phyloP scores from a whole-genome alignment of 2,329 filamentous ascomycete genomes.

The Fusarium ramigenum region DNA sequence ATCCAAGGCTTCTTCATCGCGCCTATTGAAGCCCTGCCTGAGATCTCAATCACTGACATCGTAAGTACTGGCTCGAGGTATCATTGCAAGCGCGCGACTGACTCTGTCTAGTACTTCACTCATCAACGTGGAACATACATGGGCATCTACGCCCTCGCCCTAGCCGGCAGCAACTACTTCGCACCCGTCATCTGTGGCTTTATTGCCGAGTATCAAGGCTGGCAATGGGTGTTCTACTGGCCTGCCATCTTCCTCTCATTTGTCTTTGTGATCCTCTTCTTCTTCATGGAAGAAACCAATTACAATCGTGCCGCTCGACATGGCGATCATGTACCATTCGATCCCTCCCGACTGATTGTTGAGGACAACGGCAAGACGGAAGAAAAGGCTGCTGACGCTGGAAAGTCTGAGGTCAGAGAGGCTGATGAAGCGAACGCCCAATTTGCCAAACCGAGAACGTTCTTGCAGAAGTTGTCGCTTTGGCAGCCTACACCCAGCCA shows the following conservation, averaged over 20 bases:
- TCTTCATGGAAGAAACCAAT: conserved; percentile 69
- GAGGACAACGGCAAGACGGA: background rate
- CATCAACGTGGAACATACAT: conserved; percentile 56
- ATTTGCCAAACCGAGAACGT: conserved; percentile 47
- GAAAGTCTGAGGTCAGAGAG: conserved; percentile 9
- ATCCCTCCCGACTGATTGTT: background rate
- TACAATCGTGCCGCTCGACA: conserved; percentile 52
- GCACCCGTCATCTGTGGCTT: conserved; percentile 57
- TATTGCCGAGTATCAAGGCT: conserved; percentile 54
- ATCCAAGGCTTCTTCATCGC: conserved; percentile 55
- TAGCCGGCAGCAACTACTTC: conserved; percentile 55
- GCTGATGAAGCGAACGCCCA: background rate
- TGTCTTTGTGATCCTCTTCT: conserved; percentile 54
- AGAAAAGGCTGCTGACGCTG: background rate
- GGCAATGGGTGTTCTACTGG: conserved; percentile 56
- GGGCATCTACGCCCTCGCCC: conserved; percentile 53
- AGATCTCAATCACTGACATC: conserved; percentile 55
- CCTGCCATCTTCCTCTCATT: conserved; percentile 51
- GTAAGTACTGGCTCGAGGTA: conserved; percentile 24
- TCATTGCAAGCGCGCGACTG: fast-evolving
- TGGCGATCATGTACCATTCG: background rate
- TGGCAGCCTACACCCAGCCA: conserved; percentile 48
- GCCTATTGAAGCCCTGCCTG: conserved; percentile 58
- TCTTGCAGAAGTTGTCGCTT: conserved; percentile 53
- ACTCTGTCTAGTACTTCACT: conserved; percentile 45